Evolutionary conservation across 2,329 filamentous ascomycete species (phyloP).

Genomic region (Fusarium sp.): DNA sequence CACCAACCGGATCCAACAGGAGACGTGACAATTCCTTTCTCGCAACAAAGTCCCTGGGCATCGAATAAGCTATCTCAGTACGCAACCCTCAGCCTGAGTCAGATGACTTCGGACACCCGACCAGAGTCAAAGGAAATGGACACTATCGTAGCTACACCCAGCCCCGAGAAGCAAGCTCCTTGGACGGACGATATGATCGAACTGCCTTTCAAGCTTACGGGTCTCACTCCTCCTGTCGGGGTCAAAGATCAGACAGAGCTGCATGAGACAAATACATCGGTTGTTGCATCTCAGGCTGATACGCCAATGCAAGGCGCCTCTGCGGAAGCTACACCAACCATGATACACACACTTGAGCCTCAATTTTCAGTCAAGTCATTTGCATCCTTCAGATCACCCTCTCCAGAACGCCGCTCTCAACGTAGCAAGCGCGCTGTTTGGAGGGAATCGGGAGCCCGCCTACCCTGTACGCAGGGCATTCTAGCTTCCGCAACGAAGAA

Average conservation of each 20-base stretch:
- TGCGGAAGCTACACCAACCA: constrained; percentile 2
- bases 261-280: constrained; percentile 6
- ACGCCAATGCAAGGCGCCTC: constrained; percentile 16
- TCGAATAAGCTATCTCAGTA: constrained; percentile 40
- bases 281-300: neutral
- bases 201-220: neutral
- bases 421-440: constrained; percentile 32
- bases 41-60: constrained; percentile 49
- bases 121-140: constrained; percentile 4
- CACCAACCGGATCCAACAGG: constrained; percentile 1
- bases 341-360: constrained; percentile 60
- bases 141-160: neutral
- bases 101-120: constrained; percentile 1
- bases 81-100: constrained; percentile 17
- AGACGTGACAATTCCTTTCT: constrained; percentile 27
- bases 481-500: constrained; percentile 54
- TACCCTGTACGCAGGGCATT: constrained; percentile 54
- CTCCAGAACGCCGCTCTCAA: constrained; percentile 55
- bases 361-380: constrained; percentile 66
- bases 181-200: constrained; percentile 31
- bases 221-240: neutral
- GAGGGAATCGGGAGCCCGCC: constrained; percentile 42
- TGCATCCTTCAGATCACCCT: constrained; percentile 65
- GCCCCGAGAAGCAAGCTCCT: constrained; percentile 39
- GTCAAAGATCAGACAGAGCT: neutral